Conservation (phyloP, 2,329 filamentous ascomycete species). For the Polytolypa hystricis region DNA sequence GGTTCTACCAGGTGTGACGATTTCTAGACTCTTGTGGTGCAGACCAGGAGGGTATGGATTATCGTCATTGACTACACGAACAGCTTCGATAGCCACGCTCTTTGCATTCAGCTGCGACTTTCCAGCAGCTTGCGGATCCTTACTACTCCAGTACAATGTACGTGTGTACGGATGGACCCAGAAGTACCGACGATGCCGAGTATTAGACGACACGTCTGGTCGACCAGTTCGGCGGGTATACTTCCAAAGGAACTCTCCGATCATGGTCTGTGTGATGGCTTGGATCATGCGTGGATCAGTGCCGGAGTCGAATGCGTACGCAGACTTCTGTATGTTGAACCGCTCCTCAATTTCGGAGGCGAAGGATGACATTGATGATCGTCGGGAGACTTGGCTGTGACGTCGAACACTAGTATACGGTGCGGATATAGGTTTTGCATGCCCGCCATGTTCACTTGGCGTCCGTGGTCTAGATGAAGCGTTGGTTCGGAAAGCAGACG, state of each 20-base stretch:
- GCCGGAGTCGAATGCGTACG: conserved; percentile 52
- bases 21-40: conserved; percentile 84
- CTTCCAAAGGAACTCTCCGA: conserved; percentile 97
- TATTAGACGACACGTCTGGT: conserved; percentile 66
- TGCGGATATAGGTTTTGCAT: conserved; percentile 47
- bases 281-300: conserved; percentile 98
- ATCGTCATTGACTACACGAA: conserved; percentile 83
- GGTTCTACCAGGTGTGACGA: conserved; percentile 76
- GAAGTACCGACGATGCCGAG: conserved; percentile 89
- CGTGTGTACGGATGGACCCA: conserved; percentile 98
- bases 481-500: conserved; percentile 55
- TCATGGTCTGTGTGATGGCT: conserved; percentile 98
- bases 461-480: conserved; percentile 47
- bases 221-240: conserved; percentile 94
- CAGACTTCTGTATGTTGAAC: conserved; percentile 61
- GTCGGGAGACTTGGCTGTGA: conserved; percentile 43
- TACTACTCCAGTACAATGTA: conserved; percentile 92
- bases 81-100: conserved; percentile 87
- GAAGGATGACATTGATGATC: conserved; percentile 90
- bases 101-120: conserved; percentile 67
- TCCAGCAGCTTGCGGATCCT: conserved; percentile 71
- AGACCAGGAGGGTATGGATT: conserved; percentile 92
- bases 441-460: conserved; percentile 43
- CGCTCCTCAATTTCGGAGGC: conserved; percentile 84
- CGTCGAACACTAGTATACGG: conserved; percentile 37